A percentile compares a stretch with the other conserved stretches of the same genome.
Conservation (phyloP, 345 rosid genomes). For the Cardamine occulta region DNA sequence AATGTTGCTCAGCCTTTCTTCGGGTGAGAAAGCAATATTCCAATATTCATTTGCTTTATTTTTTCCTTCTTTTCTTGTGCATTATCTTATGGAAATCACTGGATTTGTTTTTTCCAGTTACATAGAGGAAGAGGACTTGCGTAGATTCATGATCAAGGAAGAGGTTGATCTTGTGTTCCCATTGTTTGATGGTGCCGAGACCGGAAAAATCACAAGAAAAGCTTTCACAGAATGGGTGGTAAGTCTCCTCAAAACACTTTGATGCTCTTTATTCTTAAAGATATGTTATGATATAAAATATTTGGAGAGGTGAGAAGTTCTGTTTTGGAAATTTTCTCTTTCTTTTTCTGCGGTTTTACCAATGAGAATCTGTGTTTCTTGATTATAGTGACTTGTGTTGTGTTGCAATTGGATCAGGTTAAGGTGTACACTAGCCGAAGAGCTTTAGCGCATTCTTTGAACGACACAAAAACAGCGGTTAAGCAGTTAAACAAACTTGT, state of each 20-base stretch:
- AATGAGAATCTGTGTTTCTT: not conserved
- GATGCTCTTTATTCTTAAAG: not conserved
- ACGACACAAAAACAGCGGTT: conserved; percentile 91
- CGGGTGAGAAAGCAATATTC: conserved; percentile 50
- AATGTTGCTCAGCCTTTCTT: conserved; percentile 56
- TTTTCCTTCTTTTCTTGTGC: not conserved
- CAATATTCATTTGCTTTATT: not conserved
- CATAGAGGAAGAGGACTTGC: conserved; percentile 74
- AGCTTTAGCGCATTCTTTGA: conserved; percentile 75
- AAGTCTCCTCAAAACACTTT: conserved; percentile 31
- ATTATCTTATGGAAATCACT: conserved; percentile 17
- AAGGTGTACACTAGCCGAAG: conserved; percentile 76
- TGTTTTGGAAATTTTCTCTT: not conserved
- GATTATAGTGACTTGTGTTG: conserved; percentile 8
- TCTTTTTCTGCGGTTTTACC: not conserved
- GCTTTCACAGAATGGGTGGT: conserved; percentile 85
- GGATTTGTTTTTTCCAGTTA: conserved; percentile 46
- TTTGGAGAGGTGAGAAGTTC: not conserved
- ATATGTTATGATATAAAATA: not conserved
- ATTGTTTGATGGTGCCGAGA: conserved; percentile 65
- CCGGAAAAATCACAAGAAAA: conserved; percentile 60
- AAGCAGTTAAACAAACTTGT: conserved; percentile 78
- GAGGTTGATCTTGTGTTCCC: conserved; percentile 83
- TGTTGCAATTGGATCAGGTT: conserved; percentile 54
- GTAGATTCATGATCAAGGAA: conserved; percentile 82